Base-by-base conservation (phyloP, 371 early-diverging fungal genomes). In the Thermomucor indicae-seudaticae region DNA sequence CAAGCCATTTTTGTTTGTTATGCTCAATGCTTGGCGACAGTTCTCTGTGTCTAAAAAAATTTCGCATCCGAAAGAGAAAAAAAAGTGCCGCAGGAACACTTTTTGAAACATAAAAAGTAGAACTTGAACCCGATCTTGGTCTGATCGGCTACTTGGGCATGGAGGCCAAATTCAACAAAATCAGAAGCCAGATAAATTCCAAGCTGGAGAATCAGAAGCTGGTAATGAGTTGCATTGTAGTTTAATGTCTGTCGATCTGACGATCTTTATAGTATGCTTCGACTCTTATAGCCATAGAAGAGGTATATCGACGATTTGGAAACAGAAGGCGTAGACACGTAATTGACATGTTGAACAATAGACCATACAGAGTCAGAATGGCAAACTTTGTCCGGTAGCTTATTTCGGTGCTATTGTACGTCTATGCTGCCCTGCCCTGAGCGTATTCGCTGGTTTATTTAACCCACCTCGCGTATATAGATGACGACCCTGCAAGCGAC, bases 361-460 rank as follows among this genome's bases (percentile, higher is more conserved):
- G 73, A 90, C 92, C 22, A 82, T 96, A 49, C 65, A 63, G 31
- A 92, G 92, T 60, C 86, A 91, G 59, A 67, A 75, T 46, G 84
- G 79, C 23, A 51, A 68, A 24, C 67, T 80, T 23, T 75, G 71
- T 16, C 87, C 96, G 3, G 76, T 89, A 20, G 87, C 93, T 20
- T 96, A 95, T 67, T 95, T 93, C 77, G 92, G 88, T 27, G 88
- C 90, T 16, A 73, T 95, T 67, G 85, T 92, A 76, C 73, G 65
- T 39, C 0, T 23, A 31, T 1, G 28, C 19, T 17, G 16, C 1
- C 29, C 28, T 30, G 16, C 3, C 3, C 27, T 22, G 42, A 24
- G n/a, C n/a, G n/a, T n/a, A n/a, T n/a, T n/a, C 11, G 40, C 19
- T 19, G 17, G 8, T 40, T 19, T 14, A 10, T 16, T 16, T n/a